Conservation (phyloP, 2,329 filamentous ascomycete genomes). For the Cladophialophora yegresii region DNA sequence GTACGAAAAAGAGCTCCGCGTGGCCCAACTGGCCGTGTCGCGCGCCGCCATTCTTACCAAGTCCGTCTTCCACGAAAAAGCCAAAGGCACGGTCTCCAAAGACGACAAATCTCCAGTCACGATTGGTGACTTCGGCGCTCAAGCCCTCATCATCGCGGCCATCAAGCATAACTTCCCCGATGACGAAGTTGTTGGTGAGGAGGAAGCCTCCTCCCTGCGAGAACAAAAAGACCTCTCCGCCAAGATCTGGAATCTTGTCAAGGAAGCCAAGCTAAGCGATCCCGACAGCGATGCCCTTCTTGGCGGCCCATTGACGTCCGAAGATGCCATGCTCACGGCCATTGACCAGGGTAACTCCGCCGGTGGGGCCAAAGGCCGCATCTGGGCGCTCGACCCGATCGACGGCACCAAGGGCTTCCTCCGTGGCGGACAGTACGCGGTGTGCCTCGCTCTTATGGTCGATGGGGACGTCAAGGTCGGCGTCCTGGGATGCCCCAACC, state of each 20-base stretch:
- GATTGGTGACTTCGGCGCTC: slow-evolving; percentile 95
- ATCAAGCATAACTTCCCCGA: slow-evolving; percentile 85
- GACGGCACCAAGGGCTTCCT: slow-evolving; percentile 98
- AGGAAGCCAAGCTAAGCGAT: slow-evolving; percentile 69
- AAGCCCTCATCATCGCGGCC: slow-evolving; percentile 91
- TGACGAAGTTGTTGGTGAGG: slow-evolving; percentile 91
- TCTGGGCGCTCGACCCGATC: slow-evolving; percentile 97
- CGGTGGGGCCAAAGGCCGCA: slow-evolving; percentile 72
- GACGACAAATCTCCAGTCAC: slow-evolving; percentile 96
- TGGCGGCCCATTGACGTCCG: slow-evolving; percentile 67
- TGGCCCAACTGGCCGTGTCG: slow-evolving; percentile 87
- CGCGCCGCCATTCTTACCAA: slow-evolving; percentile 75
- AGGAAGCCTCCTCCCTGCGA: slow-evolving; percentile 81
- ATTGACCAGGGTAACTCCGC: slow-evolving; percentile 69
- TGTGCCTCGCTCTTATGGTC: slow-evolving; percentile 87
- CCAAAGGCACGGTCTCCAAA: slow-evolving; percentile 92
- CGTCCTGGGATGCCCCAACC: slow-evolving; percentile 91
- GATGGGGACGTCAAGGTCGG: slow-evolving; percentile 93
- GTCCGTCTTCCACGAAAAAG: slow-evolving; percentile 79
- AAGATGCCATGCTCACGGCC: slow-evolving; percentile 65
- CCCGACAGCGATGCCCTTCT: slow-evolving; percentile 65
- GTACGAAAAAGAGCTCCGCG: slow-evolving; percentile 76
- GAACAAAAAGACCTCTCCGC: slow-evolving; percentile 68
- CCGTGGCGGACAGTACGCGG: slow-evolving; percentile 93
- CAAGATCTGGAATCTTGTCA: slow-evolving; percentile 83